A percentile compares a stretch with the other conserved stretches of the same genome.
phyloP scores from a whole-genome alignment of 352 stramenopile genomes.

The Phytophthora crassamura region DNA sequence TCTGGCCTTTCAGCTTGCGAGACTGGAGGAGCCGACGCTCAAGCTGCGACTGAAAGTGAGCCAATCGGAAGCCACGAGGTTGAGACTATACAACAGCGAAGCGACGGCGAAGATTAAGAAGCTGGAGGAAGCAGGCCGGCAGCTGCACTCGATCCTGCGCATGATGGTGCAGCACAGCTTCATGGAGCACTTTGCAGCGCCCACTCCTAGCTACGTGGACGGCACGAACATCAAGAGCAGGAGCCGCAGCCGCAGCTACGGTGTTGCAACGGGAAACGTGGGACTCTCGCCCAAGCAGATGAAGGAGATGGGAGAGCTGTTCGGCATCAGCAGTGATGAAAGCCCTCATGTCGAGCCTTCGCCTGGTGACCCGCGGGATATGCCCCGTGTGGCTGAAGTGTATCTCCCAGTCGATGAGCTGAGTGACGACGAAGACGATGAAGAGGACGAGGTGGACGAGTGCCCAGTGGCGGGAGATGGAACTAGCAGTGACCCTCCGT shows the following conservation, averaged over 20 bases:
- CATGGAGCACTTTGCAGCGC: conserved; percentile 60
- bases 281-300: conserved; percentile 56
- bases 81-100: conserved; percentile 63
- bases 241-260: conserved; percentile 35
- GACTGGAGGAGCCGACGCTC: conserved; percentile 72
- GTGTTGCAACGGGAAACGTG: conserved; percentile 14
- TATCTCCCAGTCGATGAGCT: conserved; percentile 40
- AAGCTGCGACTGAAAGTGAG: conserved; percentile 73
- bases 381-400: conserved; percentile 41
- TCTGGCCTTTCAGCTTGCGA: conserved; percentile 73
- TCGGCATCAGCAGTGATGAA: conserved; percentile 47
- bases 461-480: conserved; percentile 7
- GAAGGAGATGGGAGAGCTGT: conserved; percentile 57
- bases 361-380: conserved; percentile 32
- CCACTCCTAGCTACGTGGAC: conserved; percentile 23
- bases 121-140: conserved; percentile 63
- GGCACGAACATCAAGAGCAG: conserved; percentile 27
- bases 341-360: conserved; percentile 13
- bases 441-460: conserved; percentile 23
- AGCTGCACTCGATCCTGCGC: conserved; percentile 66
- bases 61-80: conserved; percentile 72
- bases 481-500: conserved; percentile 11
- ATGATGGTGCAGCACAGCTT: conserved; percentile 77
- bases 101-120: conserved; percentile 61
- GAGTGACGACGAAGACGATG: conserved; percentile 34